phyloP scores from a whole-genome alignment of 2,329 filamentous ascomycete species.

The Septoria petroselini region DNA sequence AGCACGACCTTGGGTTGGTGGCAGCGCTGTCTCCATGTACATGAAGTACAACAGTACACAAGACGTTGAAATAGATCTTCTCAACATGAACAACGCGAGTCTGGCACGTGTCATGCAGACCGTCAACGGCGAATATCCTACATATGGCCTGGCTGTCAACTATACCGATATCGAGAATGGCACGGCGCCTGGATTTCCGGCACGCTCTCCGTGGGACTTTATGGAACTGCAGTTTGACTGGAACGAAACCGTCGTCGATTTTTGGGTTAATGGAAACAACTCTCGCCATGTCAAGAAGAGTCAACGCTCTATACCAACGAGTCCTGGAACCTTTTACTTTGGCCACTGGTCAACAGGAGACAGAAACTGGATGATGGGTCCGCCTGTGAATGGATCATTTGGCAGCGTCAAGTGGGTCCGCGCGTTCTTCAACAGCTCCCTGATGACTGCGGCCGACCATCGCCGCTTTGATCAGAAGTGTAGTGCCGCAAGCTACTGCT shows the following conservation, averaged over 20 bases:
- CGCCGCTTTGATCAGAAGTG: conserved; percentile 19
- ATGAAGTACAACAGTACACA: conserved; percentile 48
- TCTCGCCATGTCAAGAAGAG: conserved; percentile 32
- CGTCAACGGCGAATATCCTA: conserved; percentile 25
- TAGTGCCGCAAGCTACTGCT: conserved; percentile 25
- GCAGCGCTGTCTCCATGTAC: conserved; percentile 48
- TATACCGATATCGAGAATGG: conserved; percentile 38
- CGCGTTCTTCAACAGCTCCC: conserved; percentile 52
- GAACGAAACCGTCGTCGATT: conserved; percentile 45
- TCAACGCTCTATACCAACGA: conserved; percentile 40
- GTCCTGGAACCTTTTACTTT: conserved; percentile 45
- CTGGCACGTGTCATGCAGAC: conserved; percentile 28
- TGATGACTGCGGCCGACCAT: conserved; percentile 35
- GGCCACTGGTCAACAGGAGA: conserved; percentile 52
- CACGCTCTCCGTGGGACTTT: conserved; percentile 45
- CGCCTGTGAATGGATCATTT: conserved; percentile 40
- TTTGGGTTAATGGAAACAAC: conserved; percentile 40
- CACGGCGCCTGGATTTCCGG: conserved; percentile 36
- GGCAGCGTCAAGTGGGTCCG: conserved; percentile 48
- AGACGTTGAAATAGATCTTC: conserved; percentile 44
- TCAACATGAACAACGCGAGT: conserved; percentile 42
- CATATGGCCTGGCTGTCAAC: conserved; percentile 38
- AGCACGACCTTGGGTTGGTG: conserved; percentile 38
- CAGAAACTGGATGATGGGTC: conserved; percentile 45
- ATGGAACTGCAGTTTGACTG: conserved; percentile 50